A percentile compares a stretch with the other conserved stretches of the same genome.
Conservation (phyloP, 371 early-diverging fungal species). For the Parasitella parasitica region DNA sequence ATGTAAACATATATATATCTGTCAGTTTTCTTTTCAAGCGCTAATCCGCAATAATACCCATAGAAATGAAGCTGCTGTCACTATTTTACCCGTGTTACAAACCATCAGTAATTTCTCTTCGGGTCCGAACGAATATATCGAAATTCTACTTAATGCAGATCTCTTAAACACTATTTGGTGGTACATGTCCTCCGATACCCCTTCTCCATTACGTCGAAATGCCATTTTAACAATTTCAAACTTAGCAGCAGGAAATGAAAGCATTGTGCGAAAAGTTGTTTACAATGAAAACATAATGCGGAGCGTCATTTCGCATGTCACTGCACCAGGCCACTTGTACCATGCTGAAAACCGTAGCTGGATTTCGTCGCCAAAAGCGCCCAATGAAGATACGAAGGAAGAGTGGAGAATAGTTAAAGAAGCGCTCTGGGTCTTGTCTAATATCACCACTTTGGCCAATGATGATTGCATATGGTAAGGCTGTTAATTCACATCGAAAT, state of each 20-base stretch:
- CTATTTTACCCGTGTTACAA: constrained; percentile 17
- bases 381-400: constrained; percentile 13
- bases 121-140: constrained; percentile 42
- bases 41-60: too few relatives aligned
- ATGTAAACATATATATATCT: background rate
- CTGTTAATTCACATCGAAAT: background rate
- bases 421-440: constrained; percentile 42
- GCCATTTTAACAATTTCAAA: constrained; percentile 45
- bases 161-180: constrained; percentile 29
- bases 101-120: constrained; percentile 49
- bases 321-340: constrained; percentile 18
- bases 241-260: constrained; percentile 40
- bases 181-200: constrained; percentile 11
- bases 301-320: constrained; percentile 21
- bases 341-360: background rate
- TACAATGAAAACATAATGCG: constrained; percentile 38
- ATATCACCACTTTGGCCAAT: constrained; percentile 36
- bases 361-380: constrained; percentile 6
- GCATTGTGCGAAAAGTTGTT: constrained; percentile 34
- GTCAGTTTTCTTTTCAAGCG: background rate
- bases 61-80: background rate
- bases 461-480: constrained; percentile 17
- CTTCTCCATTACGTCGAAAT: constrained; percentile 30
- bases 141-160: constrained; percentile 36
- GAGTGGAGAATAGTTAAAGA: constrained; percentile 47